These are phyloP conservation scores for Sphaceloma murrayae DNA, from an alignment of 2,329 filamentous ascomycete species.

Conservation along the genomic window DNA sequence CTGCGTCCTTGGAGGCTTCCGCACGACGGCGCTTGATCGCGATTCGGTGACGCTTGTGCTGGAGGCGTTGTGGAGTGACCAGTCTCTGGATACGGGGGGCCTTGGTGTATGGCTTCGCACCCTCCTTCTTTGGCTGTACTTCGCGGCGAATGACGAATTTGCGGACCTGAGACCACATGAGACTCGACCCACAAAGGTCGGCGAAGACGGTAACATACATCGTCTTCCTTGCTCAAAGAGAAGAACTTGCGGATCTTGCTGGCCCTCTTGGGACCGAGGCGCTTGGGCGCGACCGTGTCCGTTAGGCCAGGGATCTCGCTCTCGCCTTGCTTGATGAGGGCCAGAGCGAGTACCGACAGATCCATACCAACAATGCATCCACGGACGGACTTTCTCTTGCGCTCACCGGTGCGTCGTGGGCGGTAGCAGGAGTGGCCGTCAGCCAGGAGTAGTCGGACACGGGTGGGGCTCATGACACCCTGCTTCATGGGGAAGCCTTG, in stretches of 20 bases:
- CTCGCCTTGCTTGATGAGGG: constrained; percentile 97
- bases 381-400: constrained; percentile 98
- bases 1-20: constrained; percentile 97
- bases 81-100: constrained; percentile 99
- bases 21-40: constrained; percentile 97
- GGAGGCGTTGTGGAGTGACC: constrained; percentile 97
- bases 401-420: constrained; percentile 92
- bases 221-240: constrained; percentile 99
- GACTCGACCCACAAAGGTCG: constrained; percentile 41
- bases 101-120: constrained; percentile 98
- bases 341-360: constrained; percentile 85
- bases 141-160: constrained; percentile 99
- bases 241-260: constrained; percentile 99
- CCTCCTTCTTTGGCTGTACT: constrained; percentile 93
- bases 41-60: constrained; percentile 98
- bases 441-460: constrained; percentile 92
- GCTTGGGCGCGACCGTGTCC: constrained; percentile 97
- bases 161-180: constrained; percentile 62
- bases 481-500: constrained; percentile 99
- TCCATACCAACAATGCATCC: constrained; percentile 98
- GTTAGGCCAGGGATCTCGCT: constrained; percentile 88
- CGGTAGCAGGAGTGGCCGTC: constrained; percentile 99
- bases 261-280: constrained; percentile 97
- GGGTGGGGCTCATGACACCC: constrained; percentile 96
- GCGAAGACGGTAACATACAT: constrained; percentile 77